Evolutionary conservation across 352 stramenopile genomes (phyloP).

Genomic region (Blastocystis sp.): DNA sequence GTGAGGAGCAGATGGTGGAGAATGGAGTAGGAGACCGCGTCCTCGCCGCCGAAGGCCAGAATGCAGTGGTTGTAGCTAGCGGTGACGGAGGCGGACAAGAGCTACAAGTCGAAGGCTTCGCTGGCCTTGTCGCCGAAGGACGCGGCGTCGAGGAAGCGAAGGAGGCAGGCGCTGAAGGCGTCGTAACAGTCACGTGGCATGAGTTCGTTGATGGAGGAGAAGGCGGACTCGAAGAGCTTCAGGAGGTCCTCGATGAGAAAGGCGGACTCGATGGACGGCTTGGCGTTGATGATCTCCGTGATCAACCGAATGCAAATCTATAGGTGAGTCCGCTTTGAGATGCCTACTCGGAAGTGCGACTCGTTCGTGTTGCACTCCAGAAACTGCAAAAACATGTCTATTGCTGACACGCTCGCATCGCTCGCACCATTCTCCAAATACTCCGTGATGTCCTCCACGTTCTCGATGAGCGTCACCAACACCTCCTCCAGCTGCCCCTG

Average conservation of each 20-base stretch:
- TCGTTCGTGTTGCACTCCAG: conserved; percentile 8
- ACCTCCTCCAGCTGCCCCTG: conserved; percentile 4
- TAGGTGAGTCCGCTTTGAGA: too few species aligned
- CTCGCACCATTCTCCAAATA: conserved; percentile 24
- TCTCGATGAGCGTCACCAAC: not conserved
- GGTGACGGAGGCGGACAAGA: not conserved
- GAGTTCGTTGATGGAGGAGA: not conserved
- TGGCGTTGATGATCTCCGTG: not conserved
- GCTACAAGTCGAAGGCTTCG: conserved; percentile 22
- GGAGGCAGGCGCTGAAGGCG: conserved; percentile 5
- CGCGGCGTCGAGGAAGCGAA: not conserved
- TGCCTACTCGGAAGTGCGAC: not conserved
- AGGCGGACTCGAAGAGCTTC: not conserved
- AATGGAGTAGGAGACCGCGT: not conserved
- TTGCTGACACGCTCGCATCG: not conserved
- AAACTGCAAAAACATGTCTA: conserved; percentile 40
- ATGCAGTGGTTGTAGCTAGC: not conserved
- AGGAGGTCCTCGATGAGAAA: conserved; percentile 8
- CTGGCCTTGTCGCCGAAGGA: conserved; percentile 25
- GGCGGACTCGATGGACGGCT: not conserved
- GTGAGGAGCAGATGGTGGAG: not conserved
- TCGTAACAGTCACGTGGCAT: not conserved
- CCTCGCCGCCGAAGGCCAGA: not conserved
- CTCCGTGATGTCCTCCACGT: conserved; percentile 10
- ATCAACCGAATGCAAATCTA: conserved; percentile 21